Percentiles rank a stretch among this genome's conserved stretches.
These are phyloP conservation scores for Ramularia collo-cygni DNA, from an alignment of 2,329 filamentous ascomycete genomes.

Conservation along the genomic window DNA sequence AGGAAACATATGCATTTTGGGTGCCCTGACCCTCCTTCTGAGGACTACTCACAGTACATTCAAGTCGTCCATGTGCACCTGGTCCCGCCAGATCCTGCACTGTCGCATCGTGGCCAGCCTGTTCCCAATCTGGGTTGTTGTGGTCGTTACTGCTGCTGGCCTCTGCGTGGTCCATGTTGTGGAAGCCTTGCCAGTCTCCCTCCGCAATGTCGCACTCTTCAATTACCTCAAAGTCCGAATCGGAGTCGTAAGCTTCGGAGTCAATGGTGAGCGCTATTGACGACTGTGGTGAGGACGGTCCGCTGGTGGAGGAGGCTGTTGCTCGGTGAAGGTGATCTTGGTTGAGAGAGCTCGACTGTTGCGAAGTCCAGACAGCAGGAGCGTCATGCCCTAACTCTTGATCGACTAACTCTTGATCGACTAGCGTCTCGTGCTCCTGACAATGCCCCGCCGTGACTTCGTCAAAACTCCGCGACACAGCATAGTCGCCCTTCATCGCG, in stretches of 20 bases:
- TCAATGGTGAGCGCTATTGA: background rate
- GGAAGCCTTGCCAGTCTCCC: background rate
- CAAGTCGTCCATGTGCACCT: slow-evolving; percentile 64
- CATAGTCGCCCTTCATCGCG: too few relatives aligned
- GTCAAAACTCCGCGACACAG: too few relatives aligned
- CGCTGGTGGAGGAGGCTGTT: too few relatives aligned
- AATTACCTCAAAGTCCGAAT: slow-evolving; percentile 15
- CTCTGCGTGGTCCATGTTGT: slow-evolving; percentile 13
- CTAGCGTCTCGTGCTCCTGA: too few relatives aligned
- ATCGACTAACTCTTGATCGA: too few relatives aligned
- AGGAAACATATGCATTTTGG: slow-evolving; percentile 94
- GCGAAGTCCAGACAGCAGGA: too few relatives aligned
- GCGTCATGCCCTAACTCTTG: too few relatives aligned
- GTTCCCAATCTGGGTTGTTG: slow-evolving; percentile 64
- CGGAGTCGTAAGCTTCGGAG: slow-evolving; percentile 7
- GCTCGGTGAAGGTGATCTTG: too few relatives aligned
- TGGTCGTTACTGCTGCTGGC: slow-evolving; percentile 56
- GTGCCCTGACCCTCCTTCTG: slow-evolving; percentile 95
- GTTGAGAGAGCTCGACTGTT: too few relatives aligned
- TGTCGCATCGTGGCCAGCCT: slow-evolving; percentile 46
- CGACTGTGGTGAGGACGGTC: too few relatives aligned
- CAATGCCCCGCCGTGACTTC: too few relatives aligned
- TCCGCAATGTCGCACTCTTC: slow-evolving; percentile 8
- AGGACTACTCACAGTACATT: slow-evolving; percentile 75
- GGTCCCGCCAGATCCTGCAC: slow-evolving; percentile 56